phyloP scores from a whole-genome alignment of 129 eudicot species.

The Pittosporum tobira region DNA sequence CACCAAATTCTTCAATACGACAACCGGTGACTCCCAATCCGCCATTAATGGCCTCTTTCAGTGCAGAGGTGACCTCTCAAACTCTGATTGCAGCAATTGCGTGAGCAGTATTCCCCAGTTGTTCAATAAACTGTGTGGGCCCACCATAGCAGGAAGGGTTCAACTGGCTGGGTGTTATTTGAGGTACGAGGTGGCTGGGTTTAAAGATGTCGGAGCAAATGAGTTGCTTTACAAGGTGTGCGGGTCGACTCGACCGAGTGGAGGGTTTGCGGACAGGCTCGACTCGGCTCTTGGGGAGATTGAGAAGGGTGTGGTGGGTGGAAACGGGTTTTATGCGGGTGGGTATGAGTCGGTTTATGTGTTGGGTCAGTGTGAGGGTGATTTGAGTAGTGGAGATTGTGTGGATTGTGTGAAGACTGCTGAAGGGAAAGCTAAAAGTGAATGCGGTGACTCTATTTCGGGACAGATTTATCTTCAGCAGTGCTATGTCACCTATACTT shows the following conservation, averaged over 20 bases:
- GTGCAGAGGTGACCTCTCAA: conserved; percentile 72
- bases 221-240: conserved; percentile 60
- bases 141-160: conserved; percentile 51
- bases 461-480: conserved; percentile 60
- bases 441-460: conserved; percentile 47
- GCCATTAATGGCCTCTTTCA: conserved; percentile 59
- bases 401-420: conserved; percentile 73
- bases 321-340: conserved; percentile 63
- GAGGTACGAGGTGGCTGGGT: conserved; percentile 56
- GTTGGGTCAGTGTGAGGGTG: conserved; percentile 98
- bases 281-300: conserved; percentile 48
- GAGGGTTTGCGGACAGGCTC: conserved; percentile 56
- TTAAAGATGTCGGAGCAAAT: conserved; percentile 37
- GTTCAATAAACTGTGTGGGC: conserved; percentile 37
- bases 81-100: conserved; percentile 42
- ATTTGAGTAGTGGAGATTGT: conserved; percentile 56
- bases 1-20: conserved; percentile 47
- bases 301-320: conserved; percentile 50
- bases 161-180: conserved; percentile 63
- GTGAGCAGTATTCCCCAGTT: conserved; percentile 27
- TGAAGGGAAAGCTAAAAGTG: conserved; percentile 36
- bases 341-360: conserved; percentile 53
- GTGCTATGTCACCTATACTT: conserved; percentile 68
- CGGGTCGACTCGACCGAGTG: conserved; percentile 58
- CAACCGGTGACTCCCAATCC: conserved; percentile 33